Evolutionary conservation across 2,329 filamentous ascomycete species (phyloP).

Genomic region (Bipolaris cookei): DNA sequence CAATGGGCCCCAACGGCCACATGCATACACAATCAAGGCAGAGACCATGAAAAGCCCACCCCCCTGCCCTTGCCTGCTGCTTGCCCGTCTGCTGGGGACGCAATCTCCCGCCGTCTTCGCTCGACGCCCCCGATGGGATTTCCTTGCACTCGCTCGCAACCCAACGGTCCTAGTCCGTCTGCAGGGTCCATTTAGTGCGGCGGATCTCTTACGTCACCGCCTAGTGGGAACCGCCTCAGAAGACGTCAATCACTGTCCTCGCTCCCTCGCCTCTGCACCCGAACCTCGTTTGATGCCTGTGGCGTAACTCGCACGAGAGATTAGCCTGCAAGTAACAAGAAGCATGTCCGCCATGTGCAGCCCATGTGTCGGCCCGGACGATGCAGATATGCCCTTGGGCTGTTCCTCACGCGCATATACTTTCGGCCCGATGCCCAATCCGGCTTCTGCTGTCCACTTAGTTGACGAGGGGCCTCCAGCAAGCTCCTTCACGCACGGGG

Average conservation of each 20-base stretch:
- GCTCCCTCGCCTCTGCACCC: slow-evolving; percentile 7
- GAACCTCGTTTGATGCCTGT: slow-evolving; percentile 31
- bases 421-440: neutral
- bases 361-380: neutral
- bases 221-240: slow-evolving; percentile 8
- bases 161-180: slow-evolving; percentile 16
- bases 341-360: slow-evolving; percentile 25
- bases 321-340: slow-evolving; percentile 1
- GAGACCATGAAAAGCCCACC: neutral
- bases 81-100: neutral
- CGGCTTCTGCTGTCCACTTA: neutral
- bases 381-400: neutral
- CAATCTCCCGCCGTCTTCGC: slow-evolving; percentile 10
- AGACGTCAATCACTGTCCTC: slow-evolving; percentile 21
- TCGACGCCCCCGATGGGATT: slow-evolving; percentile 7
- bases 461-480: neutral
- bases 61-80: neutral
- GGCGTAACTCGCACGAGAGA: slow-evolving; percentile 7
- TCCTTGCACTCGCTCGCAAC: neutral
- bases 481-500: neutral
- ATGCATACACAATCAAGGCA: slow-evolving; percentile 2
- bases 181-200: slow-evolving; percentile 23
- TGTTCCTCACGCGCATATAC: neutral
- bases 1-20: slow-evolving; percentile 2
- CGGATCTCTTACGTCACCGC: slow-evolving; percentile 30